Evolutionary conservation across 2,329 filamentous ascomycete species (phyloP).

Genomic region (Gyromitra esculenta): DNA sequence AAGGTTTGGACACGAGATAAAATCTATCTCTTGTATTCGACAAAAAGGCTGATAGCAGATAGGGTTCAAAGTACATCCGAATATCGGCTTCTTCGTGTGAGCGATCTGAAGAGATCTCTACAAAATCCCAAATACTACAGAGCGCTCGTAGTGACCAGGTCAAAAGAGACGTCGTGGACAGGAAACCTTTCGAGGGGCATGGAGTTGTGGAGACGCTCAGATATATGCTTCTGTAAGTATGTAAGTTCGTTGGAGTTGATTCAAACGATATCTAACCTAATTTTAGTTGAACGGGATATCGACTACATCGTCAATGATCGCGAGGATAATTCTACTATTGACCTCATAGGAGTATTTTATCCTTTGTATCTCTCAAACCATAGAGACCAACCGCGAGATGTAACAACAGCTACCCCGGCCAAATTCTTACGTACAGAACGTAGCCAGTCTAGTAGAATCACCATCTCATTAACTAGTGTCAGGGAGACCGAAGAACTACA

Average conservation of each 20-base stretch:
- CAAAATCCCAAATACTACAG: conserved; percentile 18
- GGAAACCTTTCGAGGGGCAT: not conserved
- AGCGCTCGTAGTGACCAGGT: conserved; percentile 23
- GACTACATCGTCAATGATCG: not conserved
- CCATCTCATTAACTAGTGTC: not conserved
- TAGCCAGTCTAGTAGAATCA: not conserved
- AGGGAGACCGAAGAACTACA: conserved; percentile 8
- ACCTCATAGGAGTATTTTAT: conserved; percentile 3
- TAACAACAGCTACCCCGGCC: not conserved
- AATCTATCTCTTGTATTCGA: not conserved
- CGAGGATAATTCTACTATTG: not conserved
- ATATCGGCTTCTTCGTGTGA: conserved; percentile 29
- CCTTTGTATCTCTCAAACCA: conserved; percentile 29
- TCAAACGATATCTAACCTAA: not conserved
- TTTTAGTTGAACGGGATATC: conserved; percentile 1
- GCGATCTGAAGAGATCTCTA: conserved; percentile 4
- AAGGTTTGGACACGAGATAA: too few species aligned
- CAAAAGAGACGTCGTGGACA: not conserved
- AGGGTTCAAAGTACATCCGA: conserved; percentile 9
- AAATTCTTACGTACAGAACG: conserved; percentile 7
- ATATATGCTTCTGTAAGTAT: conserved; percentile 25
- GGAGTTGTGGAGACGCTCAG: conserved; percentile 21
- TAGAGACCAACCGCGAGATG: conserved; percentile 18
- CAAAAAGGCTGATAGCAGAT: not conserved
- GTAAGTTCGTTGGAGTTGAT: not conserved